Evolutionary conservation across 2,329 filamentous ascomycete genomes (phyloP), one percentile per base, ranked within the genome.

Genomic region (Sclerotiophoma versabilis): DNA sequence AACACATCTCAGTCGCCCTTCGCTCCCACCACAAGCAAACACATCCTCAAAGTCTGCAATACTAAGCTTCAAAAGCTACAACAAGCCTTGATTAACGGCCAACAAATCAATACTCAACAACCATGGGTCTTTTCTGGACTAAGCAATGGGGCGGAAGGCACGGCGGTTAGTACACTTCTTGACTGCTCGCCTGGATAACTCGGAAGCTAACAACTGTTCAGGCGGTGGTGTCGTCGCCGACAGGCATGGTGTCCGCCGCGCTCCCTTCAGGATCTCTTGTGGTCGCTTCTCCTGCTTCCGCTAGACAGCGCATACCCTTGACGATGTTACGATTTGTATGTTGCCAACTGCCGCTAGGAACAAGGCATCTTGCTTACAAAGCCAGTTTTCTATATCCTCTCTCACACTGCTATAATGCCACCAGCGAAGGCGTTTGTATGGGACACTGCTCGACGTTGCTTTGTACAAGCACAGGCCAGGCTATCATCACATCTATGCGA

Each of bases 271-370:
- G 32, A 76, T 84, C 65, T 77, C 76, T 27, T 72, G 77, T 58
- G 80, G 81, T 37, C 75, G 77, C 34, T 78, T 84, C 64, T 82
- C 77, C 68, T 85, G 82, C 70, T 84, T 83, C 72, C 75, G 77
- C 54, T 83, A 68, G 73, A 81, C 44, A 41, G 15, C 20, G 20
- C 32, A 37, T 34, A 38, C 37, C 39, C 39, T 47, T 63, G 42
- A 67, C 59, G 63, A 65, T 51, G 38, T 62, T 57, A 72, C 55
- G 69, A 70, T 42, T 17, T 59, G 66, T 68, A 64, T 15, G 63
- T 53, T 51, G 11, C 34, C 15, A 20, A 20, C 42, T 12, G 8
- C 19, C 38, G 30, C 29, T 14, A 25, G 12, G 3, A 1, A 12
- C 3, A 25, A 14, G 33, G 7, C 19, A 5, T 14, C 4, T 14